Base-by-base conservation (phyloP, 1,284 basidiomycete genomes). In the Spongispora temasekensis region DNA sequence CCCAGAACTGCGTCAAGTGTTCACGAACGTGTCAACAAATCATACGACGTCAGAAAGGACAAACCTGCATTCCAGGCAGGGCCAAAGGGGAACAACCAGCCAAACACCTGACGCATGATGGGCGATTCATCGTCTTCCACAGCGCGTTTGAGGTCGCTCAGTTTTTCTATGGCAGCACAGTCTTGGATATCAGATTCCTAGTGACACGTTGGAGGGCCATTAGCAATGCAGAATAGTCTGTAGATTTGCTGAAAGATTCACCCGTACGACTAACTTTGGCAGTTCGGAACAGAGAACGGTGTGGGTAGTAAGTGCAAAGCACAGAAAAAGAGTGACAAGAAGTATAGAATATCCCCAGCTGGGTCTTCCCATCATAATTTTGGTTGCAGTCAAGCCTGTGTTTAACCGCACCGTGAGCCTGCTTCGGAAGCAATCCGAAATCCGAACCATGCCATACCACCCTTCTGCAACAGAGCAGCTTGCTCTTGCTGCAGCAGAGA, bases 11-110 rank as follows among this genome's bases (percentile, higher is more conserved):
- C 32, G 54, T 58, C 21, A 56, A 66, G 62, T 55, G 34, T 62
- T 72, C 56, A 71, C 56, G 62, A 75, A 73, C 63, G 69, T 64
- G 67, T 51, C 56, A 63, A 23, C 31, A 57, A n/a, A 27, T 46
- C 50, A 58, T 58, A 48, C 42, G 35, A 34, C 32, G 21, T n/a
- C n/a, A n/a, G 23, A 50, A 54, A 54, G 37, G 31, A 68, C 83
- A 63, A 63, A 87, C 85, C 76, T 53, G 92, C 90, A 74, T 95
- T 95, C 86, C 88, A 93, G 7, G 86, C 93, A 61, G 93, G 92
- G 57, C 92, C 86, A 68, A 94, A 95, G 23, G 93, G 93, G 73
- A 95, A 95, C 60, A 95, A 77, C 78, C 83, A 84, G 10, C 83
- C 80, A 75, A 94, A 95, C 52, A 93, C 81, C 67, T 86, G 83